Percentiles rank a stretch among this genome's conserved stretches.
Evolutionary conservation across 371 early-diverging fungal genomes (phyloP).

Genomic region (Mucor piriformis): DNA sequence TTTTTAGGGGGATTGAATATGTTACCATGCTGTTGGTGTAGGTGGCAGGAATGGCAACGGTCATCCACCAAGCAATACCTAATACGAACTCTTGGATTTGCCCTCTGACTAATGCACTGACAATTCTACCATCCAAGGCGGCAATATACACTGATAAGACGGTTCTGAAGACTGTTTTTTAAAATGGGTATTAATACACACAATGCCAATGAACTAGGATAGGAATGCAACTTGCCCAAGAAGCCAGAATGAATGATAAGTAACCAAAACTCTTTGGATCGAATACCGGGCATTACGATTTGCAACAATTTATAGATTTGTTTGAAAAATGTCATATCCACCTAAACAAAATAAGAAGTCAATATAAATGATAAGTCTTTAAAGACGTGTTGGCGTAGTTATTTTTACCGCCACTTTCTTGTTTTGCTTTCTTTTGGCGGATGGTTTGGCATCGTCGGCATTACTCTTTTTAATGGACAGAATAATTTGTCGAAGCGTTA

Average conservation of each 20-base stretch:
- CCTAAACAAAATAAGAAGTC: constrained; percentile 27
- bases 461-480: constrained; percentile 22
- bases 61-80: constrained; percentile 90
- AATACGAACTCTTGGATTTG: constrained; percentile 76
- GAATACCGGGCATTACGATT: constrained; percentile 79
- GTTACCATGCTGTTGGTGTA: constrained; percentile 93
- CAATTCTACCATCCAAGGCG: constrained; percentile 91
- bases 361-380: not conserved
- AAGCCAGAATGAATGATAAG: constrained; percentile 81
- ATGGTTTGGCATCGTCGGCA: constrained; percentile 10
- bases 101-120: constrained; percentile 83
- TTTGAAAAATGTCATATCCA: constrained; percentile 78
- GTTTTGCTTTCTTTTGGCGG: constrained; percentile 20
- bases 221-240: constrained; percentile 68
- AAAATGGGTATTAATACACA: not conserved
- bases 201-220: not conserved
- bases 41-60: constrained; percentile 92
- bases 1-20: too few species aligned
- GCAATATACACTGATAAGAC: constrained; percentile 87
- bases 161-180: constrained; percentile 74
- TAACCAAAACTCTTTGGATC: constrained; percentile 81
- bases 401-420: constrained; percentile 44
- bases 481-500: constrained; percentile 32
- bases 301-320: constrained; percentile 69
- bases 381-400: not conserved